Evolutionary conservation across 202 grass and related monocot species (phyloP), one percentile per base, ranked within the genome.

Genomic region (Setaria italica): DNA sequence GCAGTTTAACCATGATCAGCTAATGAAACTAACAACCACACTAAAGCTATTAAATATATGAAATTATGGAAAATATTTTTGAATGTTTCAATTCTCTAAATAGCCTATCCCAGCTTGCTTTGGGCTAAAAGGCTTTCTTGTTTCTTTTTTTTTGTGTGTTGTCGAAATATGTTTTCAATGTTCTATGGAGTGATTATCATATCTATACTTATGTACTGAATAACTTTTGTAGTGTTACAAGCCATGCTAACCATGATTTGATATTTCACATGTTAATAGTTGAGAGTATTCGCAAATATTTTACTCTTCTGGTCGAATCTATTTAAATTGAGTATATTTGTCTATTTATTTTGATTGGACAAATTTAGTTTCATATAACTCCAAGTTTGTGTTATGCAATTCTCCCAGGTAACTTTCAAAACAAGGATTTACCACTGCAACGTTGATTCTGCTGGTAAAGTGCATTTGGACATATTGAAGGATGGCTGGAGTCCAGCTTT

Each of bases 351-450:
- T 32, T 6, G 21, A 11, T 41, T 53, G 13, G 16, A 74, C 57
- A 84, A 84, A 48, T 67, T 60, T 47, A 68, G 19, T 51, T 67
- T 48, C 50, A 41, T 76, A 41, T 76, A 39, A 60, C 78, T 74
- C 34, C 9, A 12, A 81, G 59, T 76, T 9, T 69, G 46, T 79
- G 53, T 72, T 85, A 25, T 86, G 41, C 37, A 54, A 41, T 60
- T 67, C 16, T 68, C 55, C 20, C 62, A 91, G 94, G 97, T 99
- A 30, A 94, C 78, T 55, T 99, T 99, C 69, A 94, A 92, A 86
- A 99, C 96, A 74, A 89, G 93, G 72, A 99, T 99, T 72, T 99
- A 92, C 76, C 96, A 99, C 66, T 92, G 93, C 82, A 99, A 94
- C 35, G 85, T 94, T 75, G 83, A 93, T 56, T 84, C 92, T 19